These are phyloP conservation scores for Halophytophthora polymorphica DNA, from an alignment of 352 stramenopile genomes.

Conservation along the genomic window DNA sequence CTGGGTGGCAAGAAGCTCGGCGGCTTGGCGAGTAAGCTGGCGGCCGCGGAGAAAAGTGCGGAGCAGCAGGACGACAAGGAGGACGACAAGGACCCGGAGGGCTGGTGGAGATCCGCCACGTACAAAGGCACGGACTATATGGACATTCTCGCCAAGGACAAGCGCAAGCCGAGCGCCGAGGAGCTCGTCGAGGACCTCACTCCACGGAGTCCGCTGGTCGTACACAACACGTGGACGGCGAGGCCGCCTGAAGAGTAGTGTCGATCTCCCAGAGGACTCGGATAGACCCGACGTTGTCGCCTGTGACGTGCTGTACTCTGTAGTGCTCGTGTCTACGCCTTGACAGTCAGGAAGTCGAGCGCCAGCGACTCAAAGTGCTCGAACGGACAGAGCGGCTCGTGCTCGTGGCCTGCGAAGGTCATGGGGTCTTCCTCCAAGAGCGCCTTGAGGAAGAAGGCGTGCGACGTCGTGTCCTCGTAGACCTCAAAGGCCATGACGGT, in stretches of 20 bases:
- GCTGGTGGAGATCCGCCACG: constrained; percentile 65
- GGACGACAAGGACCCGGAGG: constrained; percentile 20
- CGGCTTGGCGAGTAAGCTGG: constrained; percentile 10
- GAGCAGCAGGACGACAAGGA: neutral
- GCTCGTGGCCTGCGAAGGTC: constrained; percentile 49
- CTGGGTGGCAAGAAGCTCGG: neutral
- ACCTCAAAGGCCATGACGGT: constrained; percentile 69
- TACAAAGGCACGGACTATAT: constrained; percentile 79
- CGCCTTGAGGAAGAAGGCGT: constrained; percentile 53
- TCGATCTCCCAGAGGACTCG: neutral
- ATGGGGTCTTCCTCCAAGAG: constrained; percentile 57
- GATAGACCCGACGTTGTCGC: neutral
- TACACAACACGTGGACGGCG: constrained; percentile 41
- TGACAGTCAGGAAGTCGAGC: constrained; percentile 44
- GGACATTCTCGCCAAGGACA: constrained; percentile 28
- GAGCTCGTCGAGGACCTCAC: constrained; percentile 16
- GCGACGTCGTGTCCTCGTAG: constrained; percentile 44
- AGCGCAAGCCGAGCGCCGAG: constrained; percentile 7
- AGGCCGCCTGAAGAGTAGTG: constrained; percentile 21
- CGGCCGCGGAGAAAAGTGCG: neutral
- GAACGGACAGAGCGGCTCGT: constrained; percentile 59
- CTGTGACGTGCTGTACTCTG: neutral
- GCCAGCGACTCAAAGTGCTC: constrained; percentile 55
- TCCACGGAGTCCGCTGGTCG: constrained; percentile 31
- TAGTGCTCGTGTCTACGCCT: constrained; percentile 3